These are phyloP conservation scores for Aspergillus quadrilineatus DNA, from an alignment of 2,329 filamentous ascomycete species.

Conservation along the genomic window DNA sequence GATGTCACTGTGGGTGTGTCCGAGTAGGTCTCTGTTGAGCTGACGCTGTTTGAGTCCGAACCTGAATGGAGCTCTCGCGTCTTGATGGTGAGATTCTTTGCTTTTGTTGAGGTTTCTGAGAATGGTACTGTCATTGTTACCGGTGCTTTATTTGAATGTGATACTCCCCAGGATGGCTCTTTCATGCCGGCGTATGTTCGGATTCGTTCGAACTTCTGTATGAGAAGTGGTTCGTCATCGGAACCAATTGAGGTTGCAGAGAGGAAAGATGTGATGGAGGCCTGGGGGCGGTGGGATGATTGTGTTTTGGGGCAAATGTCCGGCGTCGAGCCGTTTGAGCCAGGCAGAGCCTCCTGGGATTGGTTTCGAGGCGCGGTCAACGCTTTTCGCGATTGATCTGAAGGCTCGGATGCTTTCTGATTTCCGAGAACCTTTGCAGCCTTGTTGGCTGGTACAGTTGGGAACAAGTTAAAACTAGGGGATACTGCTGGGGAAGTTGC, in stretches of 20 bases:
- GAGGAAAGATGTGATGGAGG: constrained; percentile 21
- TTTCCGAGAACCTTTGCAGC: constrained; percentile 31
- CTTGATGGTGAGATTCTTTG: constrained; percentile 15
- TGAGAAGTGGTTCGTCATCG: constrained; percentile 17
- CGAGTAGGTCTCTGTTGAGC: constrained; percentile 7
- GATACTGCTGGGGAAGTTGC: constrained; percentile 40
- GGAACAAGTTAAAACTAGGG: constrained; percentile 42
- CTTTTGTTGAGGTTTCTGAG: constrained; percentile 8
- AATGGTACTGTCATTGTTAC: constrained; percentile 18
- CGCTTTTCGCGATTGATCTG: constrained; percentile 26
- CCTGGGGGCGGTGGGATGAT: constrained; percentile 16
- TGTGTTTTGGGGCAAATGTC: constrained; percentile 8
- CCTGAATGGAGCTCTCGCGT: constrained; percentile 17
- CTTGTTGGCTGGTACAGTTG: constrained; percentile 33
- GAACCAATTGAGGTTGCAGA: constrained; percentile 17
- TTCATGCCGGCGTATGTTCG: constrained; percentile 19
- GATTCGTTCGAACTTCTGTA: constrained; percentile 18
- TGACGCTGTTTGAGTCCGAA: constrained; percentile 9
- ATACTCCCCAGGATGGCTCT: constrained; percentile 23
- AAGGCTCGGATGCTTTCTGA: constrained; percentile 31
- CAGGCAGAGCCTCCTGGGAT: constrained; percentile 18
- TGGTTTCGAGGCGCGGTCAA: constrained; percentile 21
- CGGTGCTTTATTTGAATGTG: neutral
- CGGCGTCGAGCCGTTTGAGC: constrained; percentile 15
- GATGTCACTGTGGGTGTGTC: neutral